Conservation (phyloP, 2,329 filamentous ascomycete species). For the Westerdykella aurantiaca region DNA sequence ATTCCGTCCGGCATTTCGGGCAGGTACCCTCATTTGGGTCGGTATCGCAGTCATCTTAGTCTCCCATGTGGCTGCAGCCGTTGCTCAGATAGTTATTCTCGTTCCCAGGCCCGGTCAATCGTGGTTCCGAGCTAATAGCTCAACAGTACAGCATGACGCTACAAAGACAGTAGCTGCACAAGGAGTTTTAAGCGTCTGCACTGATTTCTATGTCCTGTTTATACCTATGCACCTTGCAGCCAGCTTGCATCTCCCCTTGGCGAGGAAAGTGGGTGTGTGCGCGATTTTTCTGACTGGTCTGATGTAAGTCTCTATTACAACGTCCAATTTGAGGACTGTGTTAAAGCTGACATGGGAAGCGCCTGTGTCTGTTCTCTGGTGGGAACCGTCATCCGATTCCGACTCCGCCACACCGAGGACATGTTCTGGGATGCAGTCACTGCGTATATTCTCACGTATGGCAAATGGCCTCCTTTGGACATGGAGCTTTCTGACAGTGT, state of each 20-base stretch:
- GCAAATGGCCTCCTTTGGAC: neutral
- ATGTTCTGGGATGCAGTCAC: neutral
- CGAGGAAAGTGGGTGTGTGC: slow-evolving; percentile 1
- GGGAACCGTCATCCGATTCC: slow-evolving; percentile 2
- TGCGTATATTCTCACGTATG: neutral
- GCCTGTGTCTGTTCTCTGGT: slow-evolving; percentile 3
- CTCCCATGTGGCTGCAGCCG: neutral
- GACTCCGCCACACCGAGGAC: neutral
- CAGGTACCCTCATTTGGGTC: neutral
- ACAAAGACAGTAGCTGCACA: neutral
- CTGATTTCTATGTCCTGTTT: slow-evolving; percentile 3
- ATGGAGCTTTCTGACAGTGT: neutral
- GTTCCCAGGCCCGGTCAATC: neutral
- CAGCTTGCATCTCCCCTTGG: slow-evolving; percentile 1
- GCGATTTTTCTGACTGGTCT: slow-evolving; percentile 3
- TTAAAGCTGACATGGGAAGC: neutral
- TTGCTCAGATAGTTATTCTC: neutral
- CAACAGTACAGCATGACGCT: neutral
- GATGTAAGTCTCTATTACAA: neutral
- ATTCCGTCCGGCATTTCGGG: neutral
- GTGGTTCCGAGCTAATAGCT: neutral
- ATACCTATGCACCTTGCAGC: slow-evolving; percentile 1
- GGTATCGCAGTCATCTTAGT: neutral
- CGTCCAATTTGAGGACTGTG: neutral
- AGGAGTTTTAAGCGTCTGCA: slow-evolving; percentile 1